Conservation (phyloP, 2,329 filamentous ascomycete species). For the Aspergillus sp. region DNA sequence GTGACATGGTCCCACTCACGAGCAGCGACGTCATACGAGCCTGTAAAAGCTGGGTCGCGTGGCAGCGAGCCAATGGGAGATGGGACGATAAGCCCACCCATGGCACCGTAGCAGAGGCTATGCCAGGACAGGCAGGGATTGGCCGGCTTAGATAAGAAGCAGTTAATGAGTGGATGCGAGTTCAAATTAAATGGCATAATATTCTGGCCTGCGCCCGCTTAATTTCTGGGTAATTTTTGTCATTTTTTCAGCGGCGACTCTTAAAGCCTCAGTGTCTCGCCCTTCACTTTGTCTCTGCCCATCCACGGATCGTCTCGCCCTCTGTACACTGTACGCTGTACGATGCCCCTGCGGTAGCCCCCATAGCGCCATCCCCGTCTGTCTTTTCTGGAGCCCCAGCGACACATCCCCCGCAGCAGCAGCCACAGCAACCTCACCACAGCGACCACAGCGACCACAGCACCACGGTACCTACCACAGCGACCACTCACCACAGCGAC, state of each 20-base stretch:
- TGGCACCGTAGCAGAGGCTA: neutral
- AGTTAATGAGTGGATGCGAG: too few species aligned
- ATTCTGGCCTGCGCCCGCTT: too few species aligned
- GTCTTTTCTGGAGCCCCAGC: neutral
- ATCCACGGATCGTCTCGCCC: neutral
- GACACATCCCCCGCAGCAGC: neutral
- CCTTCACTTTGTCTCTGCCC: neutral
- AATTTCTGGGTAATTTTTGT: too few species aligned
- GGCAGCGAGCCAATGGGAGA: neutral
- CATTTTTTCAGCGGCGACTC: neutral
- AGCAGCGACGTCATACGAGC: neutral
- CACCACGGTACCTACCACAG: neutral
- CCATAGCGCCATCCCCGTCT: constrained; percentile 2
- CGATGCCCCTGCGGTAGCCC: constrained; percentile 6
- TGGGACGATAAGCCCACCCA: neutral
- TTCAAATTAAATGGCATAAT: too few species aligned
- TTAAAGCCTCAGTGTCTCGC: neutral
- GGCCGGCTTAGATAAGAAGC: neutral
- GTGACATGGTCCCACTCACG: neutral
- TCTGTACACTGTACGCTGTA: neutral
- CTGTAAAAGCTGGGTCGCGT: neutral
- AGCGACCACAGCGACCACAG: neutral
- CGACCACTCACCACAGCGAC: neutral
- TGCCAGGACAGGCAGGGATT: neutral
- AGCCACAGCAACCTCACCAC: neutral